Evolutionary conservation across 345 rosid species (phyloP), one percentile per base, ranked within the genome.

Genomic region (Draba incana): DNA sequence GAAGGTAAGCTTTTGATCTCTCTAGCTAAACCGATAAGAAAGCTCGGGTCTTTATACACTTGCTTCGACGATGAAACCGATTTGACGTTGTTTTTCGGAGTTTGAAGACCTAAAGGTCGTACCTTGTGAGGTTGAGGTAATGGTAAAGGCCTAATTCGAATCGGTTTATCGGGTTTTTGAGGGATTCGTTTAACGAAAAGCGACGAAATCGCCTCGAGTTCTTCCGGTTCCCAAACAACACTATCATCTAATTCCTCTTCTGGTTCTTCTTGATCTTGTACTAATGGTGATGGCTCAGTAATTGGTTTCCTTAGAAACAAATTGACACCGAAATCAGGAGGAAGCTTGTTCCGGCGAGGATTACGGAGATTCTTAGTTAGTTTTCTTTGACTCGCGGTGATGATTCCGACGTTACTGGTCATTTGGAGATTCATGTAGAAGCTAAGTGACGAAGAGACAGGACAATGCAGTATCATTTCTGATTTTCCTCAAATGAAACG

Each of bases 251-350:
- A 24, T 10, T 52, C 64, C 30, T 73, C 86, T 46, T 76, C 45
- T 10, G 8, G 2, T 6, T 45, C 58, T 42, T 74, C 86, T 47
- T 77, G 43, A 3, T 70, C 66, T 8, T 68, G 44, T 55, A 60
- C 49, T 10, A 51, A 1, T 33, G 8, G 1, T 9, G 47, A 35
- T 9, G 47, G 39, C 33, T 71, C 57, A 38, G 13, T 35, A 15
- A 58, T 66, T 14, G 90, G 85, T 81, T 87, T 85, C 75, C 84
- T 82, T 56, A 83, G 79, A 82, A 90, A 88, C 74, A 93, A 70
- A 58, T 87, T 88, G 39, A 88, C 86, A 23, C 99, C 98, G 16
- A 90, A 86, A 4, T 86, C 89, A 3, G 97, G 96, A 63, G 96
- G 97, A 57, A 84, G 87, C 80, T 94, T 85, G 28, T 80, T 39